Evolutionary conservation across 345 rosid genomes (phyloP), one percentile per base, ranked within the genome.

Genomic region (Cardamine chenopodiifolia): DNA sequence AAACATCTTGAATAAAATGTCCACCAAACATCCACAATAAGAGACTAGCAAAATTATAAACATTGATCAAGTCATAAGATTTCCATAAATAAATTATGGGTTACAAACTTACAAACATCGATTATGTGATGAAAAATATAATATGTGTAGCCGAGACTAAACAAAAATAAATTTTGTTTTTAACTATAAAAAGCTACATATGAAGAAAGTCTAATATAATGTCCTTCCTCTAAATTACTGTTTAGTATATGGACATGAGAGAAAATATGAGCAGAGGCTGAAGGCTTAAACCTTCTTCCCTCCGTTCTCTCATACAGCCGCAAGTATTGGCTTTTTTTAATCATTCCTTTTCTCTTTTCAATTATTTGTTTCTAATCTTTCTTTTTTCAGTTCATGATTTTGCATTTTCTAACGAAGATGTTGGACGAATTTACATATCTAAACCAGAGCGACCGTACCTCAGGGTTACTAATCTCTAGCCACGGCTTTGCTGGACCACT

Each of bases 401-500:
- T 84, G 85, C 98, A 93, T 82, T 80, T 88, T 68, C 86, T 83
- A 72, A 93, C 76, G 64, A 94, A 86, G 57, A 77, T 78, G 80
- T 91, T 81, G 6, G 98, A 86, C 72, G 80, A 72, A 80, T 91
- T 88, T 69, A 93, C 78, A 63, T 91, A 86, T 54, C 81, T 79
- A 75, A 66, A 88, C 98, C 98, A 94, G 15, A 84, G 67, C 74
- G 82, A 81, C 76, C 89, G 85, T 45, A 85, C 80, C 83, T 87
- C 86, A 5, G 87, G 78, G 54, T 83, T 82, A 37, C 96, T 89
- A 19, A 91, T 88, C 81, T 86, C 93, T 6, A 93, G 90, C 98
- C 98, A 93, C 18, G 98, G 97, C 73, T 93, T 93, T 29, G 96
- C 97, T 45, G 96, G 98, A 62, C 97, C 97, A 35, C 87, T 91